phyloP scores from a whole-genome alignment of 257 asterid species.

The Ligustrum vulgare region DNA sequence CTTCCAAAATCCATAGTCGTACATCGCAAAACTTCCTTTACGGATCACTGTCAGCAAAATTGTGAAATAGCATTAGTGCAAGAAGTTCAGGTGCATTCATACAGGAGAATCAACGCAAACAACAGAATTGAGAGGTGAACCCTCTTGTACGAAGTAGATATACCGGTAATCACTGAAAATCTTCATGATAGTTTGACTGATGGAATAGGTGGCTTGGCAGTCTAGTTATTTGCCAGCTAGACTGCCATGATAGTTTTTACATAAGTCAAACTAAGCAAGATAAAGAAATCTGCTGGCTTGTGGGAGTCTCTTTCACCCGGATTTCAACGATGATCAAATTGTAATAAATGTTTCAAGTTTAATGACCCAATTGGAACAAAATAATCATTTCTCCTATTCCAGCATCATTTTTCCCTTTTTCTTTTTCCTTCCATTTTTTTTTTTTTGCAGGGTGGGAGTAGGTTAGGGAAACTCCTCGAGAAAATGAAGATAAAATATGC shows the following conservation, averaged over 20 bases:
- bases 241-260: neutral
- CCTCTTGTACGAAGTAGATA: too few relatives aligned
- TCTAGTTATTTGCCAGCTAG: neutral
- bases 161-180: neutral
- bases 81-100: neutral
- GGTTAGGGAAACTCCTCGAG: neutral
- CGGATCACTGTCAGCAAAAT: slow-evolving; percentile 76
- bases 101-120: slow-evolving; percentile 6
- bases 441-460: too few relatives aligned
- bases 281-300: neutral
- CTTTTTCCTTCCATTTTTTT: too few relatives aligned
- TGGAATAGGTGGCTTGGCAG: neutral
- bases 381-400: neutral
- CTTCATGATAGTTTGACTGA: neutral
- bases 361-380: neutral
- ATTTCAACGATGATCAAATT: neutral
- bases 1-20: slow-evolving; percentile 78
- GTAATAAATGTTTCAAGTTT: neutral
- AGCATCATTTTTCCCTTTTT: neutral
- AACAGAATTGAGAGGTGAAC: neutral
- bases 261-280: neutral
- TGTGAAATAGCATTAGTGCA: slow-evolving; percentile 14
- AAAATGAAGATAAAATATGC: slow-evolving; percentile 2
- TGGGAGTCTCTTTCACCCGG: neutral
- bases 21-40: slow-evolving; percentile 76